Conservation (phyloP, 257 asterid genomes). For the Lycium barbarum region DNA sequence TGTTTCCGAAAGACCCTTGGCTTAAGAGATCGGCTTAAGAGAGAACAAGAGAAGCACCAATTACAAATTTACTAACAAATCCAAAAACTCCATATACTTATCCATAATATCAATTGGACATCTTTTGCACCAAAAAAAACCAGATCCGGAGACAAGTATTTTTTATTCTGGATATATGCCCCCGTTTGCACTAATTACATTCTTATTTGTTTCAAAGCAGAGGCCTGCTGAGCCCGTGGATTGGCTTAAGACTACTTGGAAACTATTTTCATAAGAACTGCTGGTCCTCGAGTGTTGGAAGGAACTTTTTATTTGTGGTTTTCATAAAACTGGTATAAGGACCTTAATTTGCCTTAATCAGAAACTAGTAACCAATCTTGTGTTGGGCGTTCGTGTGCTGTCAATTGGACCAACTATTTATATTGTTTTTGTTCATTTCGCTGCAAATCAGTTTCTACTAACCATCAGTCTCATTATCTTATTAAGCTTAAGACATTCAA, state of each 20-base stretch:
- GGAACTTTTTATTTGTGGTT: background rate
- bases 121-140: too few relatives aligned
- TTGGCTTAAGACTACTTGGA: too few relatives aligned
- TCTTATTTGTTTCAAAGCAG: background rate
- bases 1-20: too few relatives aligned
- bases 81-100: too few relatives aligned
- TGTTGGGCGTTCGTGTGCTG: background rate
- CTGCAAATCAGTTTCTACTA: background rate
- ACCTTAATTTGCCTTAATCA: background rate
- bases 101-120: too few relatives aligned
- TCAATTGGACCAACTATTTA: background rate
- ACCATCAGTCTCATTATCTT: background rate
- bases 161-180: too few relatives aligned
- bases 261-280: too few relatives aligned
- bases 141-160: too few relatives aligned
- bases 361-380: background rate
- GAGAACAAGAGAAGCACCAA: too few relatives aligned
- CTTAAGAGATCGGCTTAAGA: too few relatives aligned
- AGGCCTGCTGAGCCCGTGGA: background rate
- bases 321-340: background rate
- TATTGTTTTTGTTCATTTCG: background rate
- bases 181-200: too few relatives aligned
- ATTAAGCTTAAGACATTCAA: background rate
- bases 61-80: too few relatives aligned
- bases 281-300: background rate